These are phyloP conservation scores for Handroanthus guayacan DNA, from an alignment of 257 asterid species.

Conservation along the genomic window DNA sequence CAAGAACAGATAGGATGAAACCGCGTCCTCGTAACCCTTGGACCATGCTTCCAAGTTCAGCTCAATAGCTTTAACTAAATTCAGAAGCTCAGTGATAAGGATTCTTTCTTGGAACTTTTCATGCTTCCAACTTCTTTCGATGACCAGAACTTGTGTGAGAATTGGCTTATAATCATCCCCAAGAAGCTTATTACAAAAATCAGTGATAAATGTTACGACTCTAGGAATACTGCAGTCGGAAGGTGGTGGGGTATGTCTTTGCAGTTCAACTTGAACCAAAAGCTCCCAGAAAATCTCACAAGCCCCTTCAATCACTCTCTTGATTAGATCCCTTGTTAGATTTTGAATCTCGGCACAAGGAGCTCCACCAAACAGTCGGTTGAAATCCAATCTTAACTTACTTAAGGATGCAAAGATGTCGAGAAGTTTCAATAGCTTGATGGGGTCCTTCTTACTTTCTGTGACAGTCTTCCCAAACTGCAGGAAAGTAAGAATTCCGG, in stretches of 20 bases:
- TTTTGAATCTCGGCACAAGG: conserved; percentile 87
- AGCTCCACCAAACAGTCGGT: conserved; percentile 84
- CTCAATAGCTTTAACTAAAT: conserved; percentile 70
- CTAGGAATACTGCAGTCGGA: conserved; percentile 79
- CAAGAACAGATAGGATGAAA: conserved; percentile 61
- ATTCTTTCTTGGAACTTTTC: conserved; percentile 73
- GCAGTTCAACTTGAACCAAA: conserved; percentile 84
- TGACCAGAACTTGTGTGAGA: conserved; percentile 78
- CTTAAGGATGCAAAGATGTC: conserved; percentile 84
- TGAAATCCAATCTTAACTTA: conserved; percentile 86
- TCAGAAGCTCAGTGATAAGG: conserved; percentile 64
- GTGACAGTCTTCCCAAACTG: conserved; percentile 88
- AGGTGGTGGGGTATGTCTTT: conserved; percentile 82
- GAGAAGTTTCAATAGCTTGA: conserved; percentile 74
- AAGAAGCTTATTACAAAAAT: conserved; percentile 84
- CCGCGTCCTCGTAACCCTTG: conserved; percentile 63
- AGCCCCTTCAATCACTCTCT: conserved; percentile 79
- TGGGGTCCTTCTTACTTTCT: conserved; percentile 89
- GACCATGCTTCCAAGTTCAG: conserved; percentile 83
- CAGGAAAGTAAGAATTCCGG: conserved; percentile 82
- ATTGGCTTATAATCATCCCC: conserved; percentile 82
- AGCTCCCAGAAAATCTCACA: conserved; percentile 95
- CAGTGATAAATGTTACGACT: conserved; percentile 77
- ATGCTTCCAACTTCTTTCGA: conserved; percentile 89
- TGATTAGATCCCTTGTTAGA: conserved; percentile 79